Conservation (phyloP, 805 yeast species). For the Hyphopichia homilentoma region DNA sequence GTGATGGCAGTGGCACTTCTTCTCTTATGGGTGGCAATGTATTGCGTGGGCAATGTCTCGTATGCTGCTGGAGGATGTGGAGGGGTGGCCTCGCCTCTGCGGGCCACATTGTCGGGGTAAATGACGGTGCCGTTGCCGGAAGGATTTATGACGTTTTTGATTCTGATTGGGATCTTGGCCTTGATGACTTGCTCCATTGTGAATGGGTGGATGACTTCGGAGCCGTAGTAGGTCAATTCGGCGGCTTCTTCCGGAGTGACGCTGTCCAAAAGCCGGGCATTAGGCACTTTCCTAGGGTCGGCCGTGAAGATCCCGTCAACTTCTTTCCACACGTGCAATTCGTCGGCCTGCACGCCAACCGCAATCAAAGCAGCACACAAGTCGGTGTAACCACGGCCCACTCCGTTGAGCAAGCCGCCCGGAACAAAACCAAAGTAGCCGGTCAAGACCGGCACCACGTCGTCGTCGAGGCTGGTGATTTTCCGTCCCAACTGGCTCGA, state of each 20-base stretch:
- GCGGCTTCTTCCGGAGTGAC: constrained; percentile 99
- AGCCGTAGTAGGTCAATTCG: constrained; percentile 94
- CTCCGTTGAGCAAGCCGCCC: constrained; percentile 87
- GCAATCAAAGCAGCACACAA: constrained; percentile 96
- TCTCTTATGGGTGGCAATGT: constrained; percentile 40
- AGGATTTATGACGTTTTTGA: constrained; percentile 94
- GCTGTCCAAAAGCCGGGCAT: constrained; percentile 76
- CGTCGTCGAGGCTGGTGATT: constrained; percentile 38
- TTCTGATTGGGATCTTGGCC: constrained; percentile 94
- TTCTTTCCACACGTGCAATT: constrained; percentile 97
- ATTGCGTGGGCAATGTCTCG: constrained; percentile 38
- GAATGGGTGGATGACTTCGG: constrained; percentile 97
- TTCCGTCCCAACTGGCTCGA: constrained; percentile 49
- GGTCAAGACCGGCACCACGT: constrained; percentile 81
- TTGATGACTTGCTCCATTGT: constrained; percentile 98
- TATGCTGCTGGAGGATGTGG: constrained; percentile 90
- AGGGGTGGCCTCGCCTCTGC: constrained; percentile 85
- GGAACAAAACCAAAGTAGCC: constrained; percentile 97
- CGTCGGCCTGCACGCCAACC: constrained; percentile 88
- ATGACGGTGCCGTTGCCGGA: constrained; percentile 90
- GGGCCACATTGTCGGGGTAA: constrained; percentile 84
- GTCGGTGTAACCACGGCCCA: constrained; percentile 97
- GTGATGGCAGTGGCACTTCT: constrained; percentile 94
- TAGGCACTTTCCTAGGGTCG: constrained; percentile 92
- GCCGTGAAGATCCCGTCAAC: constrained; percentile 99